Base-by-base conservation (phyloP, 2,329 filamentous ascomycete species). In the Apiospora hydei region DNA sequence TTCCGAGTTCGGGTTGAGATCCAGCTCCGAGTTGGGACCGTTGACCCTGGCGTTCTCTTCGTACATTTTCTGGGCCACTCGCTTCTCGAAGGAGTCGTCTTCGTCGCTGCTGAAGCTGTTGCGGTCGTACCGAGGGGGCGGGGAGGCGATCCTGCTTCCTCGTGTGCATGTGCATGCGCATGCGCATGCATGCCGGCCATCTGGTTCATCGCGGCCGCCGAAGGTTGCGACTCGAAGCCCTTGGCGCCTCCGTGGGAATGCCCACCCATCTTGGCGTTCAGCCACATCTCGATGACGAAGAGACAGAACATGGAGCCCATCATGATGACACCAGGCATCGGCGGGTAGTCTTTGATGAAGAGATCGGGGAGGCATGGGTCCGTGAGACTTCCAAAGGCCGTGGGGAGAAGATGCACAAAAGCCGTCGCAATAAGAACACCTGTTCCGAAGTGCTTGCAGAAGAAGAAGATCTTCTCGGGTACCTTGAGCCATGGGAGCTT, bases 341-440 rank as follows among this genome's bases (percentile, higher is more conserved):
- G 87, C 7, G 89, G 88, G 77, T 91, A 91, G 69, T 90, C 79
- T 0, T 87, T 84, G 43, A 85, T 89, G 79, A 90, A 91, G 7
- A 91, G 81, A 72, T 88, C 85, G 7, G 89, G 89, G 8, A 91
- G 86, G 76, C 89, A 88, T 18, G 86, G 86, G 74, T 88, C 82
- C 46, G 80, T 83, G 43, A 88, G 81, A 73, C 83, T 88, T 68
- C 80, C 82, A 77, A 91, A 91, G 21, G 89, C 89, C 4, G 88
- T 90, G 0, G 89, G 89, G 8, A 91, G 85, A 75, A 91, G 84
- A 85, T 94, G 92, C 26, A 93, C 91, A 75, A 94, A 94, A 3
- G 92, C 92, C 1, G 92, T 94, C 38, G 92, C 91, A 72, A 94
- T 88, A 49, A 94, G 84, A 24, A 94, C 92, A 73, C 92, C 92